Percentiles rank a stretch among this genome's conserved stretches.
phyloP scores from a whole-genome alignment of 176 grass and related monocot species.

The Typha latifolia region DNA sequence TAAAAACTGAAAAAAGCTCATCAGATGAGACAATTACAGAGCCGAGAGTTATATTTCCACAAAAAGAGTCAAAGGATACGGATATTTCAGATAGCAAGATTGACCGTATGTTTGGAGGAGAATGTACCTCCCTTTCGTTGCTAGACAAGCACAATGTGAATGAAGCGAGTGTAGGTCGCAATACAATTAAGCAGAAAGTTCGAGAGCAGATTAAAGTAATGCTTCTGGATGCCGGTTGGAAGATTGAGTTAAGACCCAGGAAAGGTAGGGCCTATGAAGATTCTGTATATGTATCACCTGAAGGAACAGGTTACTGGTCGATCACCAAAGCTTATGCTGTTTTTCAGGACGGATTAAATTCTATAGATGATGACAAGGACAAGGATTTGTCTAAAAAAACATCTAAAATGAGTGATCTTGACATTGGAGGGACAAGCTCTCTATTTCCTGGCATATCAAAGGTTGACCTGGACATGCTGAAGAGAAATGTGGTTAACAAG shows the following conservation, averaged over 20 bases:
- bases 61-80: neutral
- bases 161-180: slow-evolving; percentile 38
- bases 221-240: slow-evolving; percentile 77
- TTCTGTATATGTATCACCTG: slow-evolving; percentile 74
- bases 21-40: neutral
- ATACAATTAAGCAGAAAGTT: slow-evolving; percentile 55
- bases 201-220: slow-evolving; percentile 60
- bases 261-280: slow-evolving; percentile 70
- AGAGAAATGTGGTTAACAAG: slow-evolving; percentile 75
- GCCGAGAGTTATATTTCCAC: neutral
- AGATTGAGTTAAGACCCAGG: slow-evolving; percentile 64
- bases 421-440: slow-evolving; percentile 14
- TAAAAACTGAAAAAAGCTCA: neutral
- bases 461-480: slow-evolving; percentile 64
- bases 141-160: slow-evolving; percentile 26
- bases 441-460: slow-evolving; percentile 36
- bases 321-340: slow-evolving; percentile 93
- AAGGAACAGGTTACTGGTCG: slow-evolving; percentile 79
- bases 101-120: neutral
- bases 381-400: slow-evolving; percentile 10
- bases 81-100: neutral
- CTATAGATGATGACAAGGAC: slow-evolving; percentile 21
- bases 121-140: slow-evolving; percentile 14
- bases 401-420: slow-evolving; percentile 23
- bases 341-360: slow-evolving; percentile 55